Evolutionary conservation across 2,329 filamentous ascomycete species (phyloP).

Genomic region (Beauveria varroae): DNA sequence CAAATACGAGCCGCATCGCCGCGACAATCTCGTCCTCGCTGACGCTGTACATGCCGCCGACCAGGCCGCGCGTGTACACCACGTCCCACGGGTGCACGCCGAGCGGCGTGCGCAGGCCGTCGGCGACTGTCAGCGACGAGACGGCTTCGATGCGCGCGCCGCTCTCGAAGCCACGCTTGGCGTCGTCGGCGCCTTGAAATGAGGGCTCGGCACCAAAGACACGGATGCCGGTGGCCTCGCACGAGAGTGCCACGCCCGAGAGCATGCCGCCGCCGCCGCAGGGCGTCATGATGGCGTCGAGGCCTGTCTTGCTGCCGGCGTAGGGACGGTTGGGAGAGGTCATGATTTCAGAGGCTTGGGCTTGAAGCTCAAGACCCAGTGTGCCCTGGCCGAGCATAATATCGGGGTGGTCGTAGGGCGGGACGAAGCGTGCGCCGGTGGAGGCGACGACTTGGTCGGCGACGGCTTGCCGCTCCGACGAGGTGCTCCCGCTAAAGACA

Average conservation of each 20-base stretch:
- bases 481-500: constrained; percentile 75
- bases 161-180: constrained; percentile 57
- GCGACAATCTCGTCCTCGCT: constrained; percentile 73
- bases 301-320: constrained; percentile 19
- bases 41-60: constrained; percentile 64
- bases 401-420: constrained; percentile 87
- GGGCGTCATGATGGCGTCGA: constrained; percentile 72
- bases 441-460: constrained; percentile 59
- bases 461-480: constrained; percentile 71
- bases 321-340: constrained; percentile 16
- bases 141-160: constrained; percentile 61
- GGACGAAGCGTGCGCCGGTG: constrained; percentile 73
- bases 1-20: constrained; percentile 70
- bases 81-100: constrained; percentile 69
- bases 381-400: constrained; percentile 95
- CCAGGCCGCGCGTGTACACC: constrained; percentile 59
- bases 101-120: constrained; percentile 79
- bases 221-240: constrained; percentile 59
- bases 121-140: constrained; percentile 73
- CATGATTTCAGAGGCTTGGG: constrained; percentile 57
- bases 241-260: constrained; percentile 70
- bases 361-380: constrained; percentile 70
- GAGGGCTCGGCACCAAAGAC: constrained; percentile 86
- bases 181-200: constrained; percentile 80
- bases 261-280: constrained; percentile 87